phyloP scores from a whole-genome alignment of 1,284 basidiomycete genomes.

The Heterobasidion parviporum region DNA sequence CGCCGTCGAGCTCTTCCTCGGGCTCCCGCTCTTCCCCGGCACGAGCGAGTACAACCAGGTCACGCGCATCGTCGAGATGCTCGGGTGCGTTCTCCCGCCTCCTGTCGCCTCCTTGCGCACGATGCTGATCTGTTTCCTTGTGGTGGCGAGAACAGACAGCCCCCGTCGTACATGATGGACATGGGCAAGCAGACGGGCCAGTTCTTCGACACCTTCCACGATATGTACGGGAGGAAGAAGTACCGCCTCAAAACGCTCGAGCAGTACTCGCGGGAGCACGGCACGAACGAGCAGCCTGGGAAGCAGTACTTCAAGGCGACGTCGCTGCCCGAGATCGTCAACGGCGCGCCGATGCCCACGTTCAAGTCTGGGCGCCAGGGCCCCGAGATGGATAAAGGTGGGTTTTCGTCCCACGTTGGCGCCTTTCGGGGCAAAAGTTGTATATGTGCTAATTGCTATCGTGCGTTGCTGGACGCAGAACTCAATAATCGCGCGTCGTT shows the following conservation, averaged over 20 bases:
- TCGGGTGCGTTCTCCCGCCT: slow-evolving; percentile 59
- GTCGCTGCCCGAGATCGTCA: slow-evolving; percentile 92
- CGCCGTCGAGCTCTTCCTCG: slow-evolving; percentile 95
- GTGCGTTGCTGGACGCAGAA: slow-evolving; percentile 42
- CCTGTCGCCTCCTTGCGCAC: not conserved
- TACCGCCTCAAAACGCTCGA: slow-evolving; percentile 89
- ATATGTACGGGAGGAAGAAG: slow-evolving; percentile 82
- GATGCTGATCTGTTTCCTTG: not conserved
- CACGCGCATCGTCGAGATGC: slow-evolving; percentile 95
- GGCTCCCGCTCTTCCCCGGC: slow-evolving; percentile 93
- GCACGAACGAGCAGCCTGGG: slow-evolving; percentile 91
- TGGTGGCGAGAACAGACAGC: slow-evolving; percentile 43
- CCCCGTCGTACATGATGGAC: slow-evolving; percentile 91
- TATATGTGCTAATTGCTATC: not conserved
- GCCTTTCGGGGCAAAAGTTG: not conserved
- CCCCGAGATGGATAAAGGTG: slow-evolving; percentile 91
- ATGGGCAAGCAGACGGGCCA: slow-evolving; percentile 92
- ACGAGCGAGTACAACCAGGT: slow-evolving; percentile 99
- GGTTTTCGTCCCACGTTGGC: slow-evolving; percentile 14
- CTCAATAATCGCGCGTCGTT: slow-evolving; percentile 91
- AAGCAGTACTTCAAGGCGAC: slow-evolving; percentile 99
- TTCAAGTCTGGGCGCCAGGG: slow-evolving; percentile 69
- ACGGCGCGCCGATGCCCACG: slow-evolving; percentile 84
- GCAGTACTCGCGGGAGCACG: slow-evolving; percentile 93
- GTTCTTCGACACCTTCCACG: slow-evolving; percentile 83